phyloP scores from a whole-genome alignment of 2,329 filamentous ascomycete genomes.

The Knufia fluminis region DNA sequence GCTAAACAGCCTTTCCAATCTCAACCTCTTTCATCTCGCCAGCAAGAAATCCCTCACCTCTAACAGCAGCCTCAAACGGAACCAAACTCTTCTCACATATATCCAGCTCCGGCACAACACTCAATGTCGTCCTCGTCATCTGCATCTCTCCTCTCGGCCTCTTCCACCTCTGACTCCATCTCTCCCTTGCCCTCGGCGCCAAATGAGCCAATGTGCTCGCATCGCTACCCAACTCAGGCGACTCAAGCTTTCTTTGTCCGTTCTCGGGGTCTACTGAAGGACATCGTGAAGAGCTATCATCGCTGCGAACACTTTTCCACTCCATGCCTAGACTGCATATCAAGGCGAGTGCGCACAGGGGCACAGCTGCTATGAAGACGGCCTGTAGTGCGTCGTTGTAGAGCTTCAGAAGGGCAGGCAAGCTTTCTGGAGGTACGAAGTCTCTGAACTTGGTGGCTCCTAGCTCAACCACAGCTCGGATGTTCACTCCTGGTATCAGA shows the following conservation, averaged over 20 bases:
- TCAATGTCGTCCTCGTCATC: neutral
- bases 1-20: neutral
- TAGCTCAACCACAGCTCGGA: constrained; percentile 13
- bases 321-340: constrained; percentile 10
- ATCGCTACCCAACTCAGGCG: neutral
- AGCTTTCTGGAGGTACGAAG: constrained; percentile 9
- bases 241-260: neutral
- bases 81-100: neutral
- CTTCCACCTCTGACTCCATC: constrained; percentile 5
- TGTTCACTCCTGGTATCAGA: constrained; percentile 13
- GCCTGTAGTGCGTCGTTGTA: constrained; percentile 16
- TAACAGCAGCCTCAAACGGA: neutral
- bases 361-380: constrained; percentile 16
- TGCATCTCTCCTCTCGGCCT: neutral
- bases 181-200: neutral
- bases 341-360: constrained; percentile 14
- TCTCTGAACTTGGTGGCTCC: constrained; percentile 16
- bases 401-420: constrained; percentile 13
- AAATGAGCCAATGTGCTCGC: constrained; percentile 2
- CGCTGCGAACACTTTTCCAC: neutral
- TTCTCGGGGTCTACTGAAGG: neutral
- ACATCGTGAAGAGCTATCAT: neutral
- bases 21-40: neutral
- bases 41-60: neutral
- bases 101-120: neutral